Evolutionary conservation across 108 stramenopile species (phyloP), one percentile per base, ranked within the genome.

Genomic region (Pseudonitzschia delicatissima): DNA sequence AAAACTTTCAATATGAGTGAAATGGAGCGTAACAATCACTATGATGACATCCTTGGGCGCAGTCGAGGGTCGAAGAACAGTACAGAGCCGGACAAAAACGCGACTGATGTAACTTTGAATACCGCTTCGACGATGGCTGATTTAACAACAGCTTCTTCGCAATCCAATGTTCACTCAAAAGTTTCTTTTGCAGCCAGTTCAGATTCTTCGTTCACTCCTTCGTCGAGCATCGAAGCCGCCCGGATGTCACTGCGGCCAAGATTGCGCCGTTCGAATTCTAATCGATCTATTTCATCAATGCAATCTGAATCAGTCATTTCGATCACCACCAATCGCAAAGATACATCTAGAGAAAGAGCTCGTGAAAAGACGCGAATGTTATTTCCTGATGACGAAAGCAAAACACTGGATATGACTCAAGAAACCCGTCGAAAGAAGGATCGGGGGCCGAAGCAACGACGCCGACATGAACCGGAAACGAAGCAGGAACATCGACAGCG

Each of bases 191-290:
- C 15, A 13, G n/a, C 53, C 33, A 33, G n/a, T n/a, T 31, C 13
- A 12, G 53, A 55, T 33, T 55, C 29, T 27, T 29, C 31, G 9
- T 29, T 29, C 7, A 55, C 53, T 7, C 53, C 53, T 27, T 55
- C 53, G 26, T 61, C 59, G 36, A 37, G 18, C 13, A n/a, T 42
- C 5, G 34, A 61, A 40, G 59, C 59, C 2, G 59, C 59, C 21
- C 59, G 59, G 8, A 42, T 61, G 59, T 61, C 59, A 6, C 39
- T 61, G 40, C 59, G 59, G 18, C 59, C 59, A 39, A 18, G 0
- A 39, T 26, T 61, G 26, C 59, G 59, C 5, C 37, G 59, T 11
- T 42, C 59, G 15, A 40, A 23, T 35, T 61, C 59, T 2, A 61
- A 61, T 61, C 59, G 59, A 11, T 42, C 39, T 12, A 7, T 42